Evolutionary conservation across 23 red algal species (phyloP), one percentile per base, ranked within the genome.

Genomic region (Gracilaria gracilis): DNA sequence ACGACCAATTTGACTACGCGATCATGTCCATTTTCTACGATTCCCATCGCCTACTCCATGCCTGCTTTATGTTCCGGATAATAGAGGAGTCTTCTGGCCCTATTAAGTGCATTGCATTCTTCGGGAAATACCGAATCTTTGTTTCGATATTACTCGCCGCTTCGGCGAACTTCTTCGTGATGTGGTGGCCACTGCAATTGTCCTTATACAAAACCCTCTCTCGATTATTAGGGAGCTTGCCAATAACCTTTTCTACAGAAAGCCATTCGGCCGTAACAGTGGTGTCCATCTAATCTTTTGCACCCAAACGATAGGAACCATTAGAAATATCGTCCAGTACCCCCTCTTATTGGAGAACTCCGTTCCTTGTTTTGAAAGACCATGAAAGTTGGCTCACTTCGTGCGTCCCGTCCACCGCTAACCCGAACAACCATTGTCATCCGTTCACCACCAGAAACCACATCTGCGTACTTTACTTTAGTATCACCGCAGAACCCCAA

Each of bases 391-490:
- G 71, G n/a, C 33, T 76, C 71, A 34, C 6, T 27, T 31, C 35
- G 4, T 24, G 37, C n/a, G n/a, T 40, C 35, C 7, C 71, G 71
- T 46, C 71, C 71, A 6, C 71, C 71, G 44, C 37, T 46, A 8
- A 76, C 4, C 5, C 44, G 23, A 3, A 76, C 71, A 40, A 76
- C 71, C 71, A 76, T 76, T 46, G 71, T 76, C 37, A 76, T 46
- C 14, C 71, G 6, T 34, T 76, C 37, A n/a, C n/a, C 71, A 14
- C 71, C 71, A 13, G 44, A 76, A 76, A 76, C 71, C 7, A 76
- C 71, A 76, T 76, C 71, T 34, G 44, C 12, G 34, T 76, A 76
- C 71, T 76, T 76, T 6, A 76, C 71, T 40, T 76, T 24, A 46
- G 21, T 34, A 27, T 40, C 71, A 7, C 71, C 71, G 14, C 44